Evolutionary conservation across 2,329 filamentous ascomycete species (phyloP), one percentile per base, ranked within the genome.

Genomic region (Thelonectria blattea): DNA sequence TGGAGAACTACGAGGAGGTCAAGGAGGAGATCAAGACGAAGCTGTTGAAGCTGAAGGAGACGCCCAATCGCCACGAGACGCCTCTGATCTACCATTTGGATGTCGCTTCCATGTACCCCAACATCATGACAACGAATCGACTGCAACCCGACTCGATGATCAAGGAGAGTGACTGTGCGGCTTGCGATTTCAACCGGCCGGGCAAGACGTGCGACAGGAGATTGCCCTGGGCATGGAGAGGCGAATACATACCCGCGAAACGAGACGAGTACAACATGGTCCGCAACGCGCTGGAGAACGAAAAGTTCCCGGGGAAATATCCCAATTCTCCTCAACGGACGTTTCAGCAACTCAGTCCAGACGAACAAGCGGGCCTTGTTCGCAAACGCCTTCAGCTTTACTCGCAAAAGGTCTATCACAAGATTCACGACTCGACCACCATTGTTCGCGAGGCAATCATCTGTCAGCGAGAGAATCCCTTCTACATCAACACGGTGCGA

Each of bases 251-350:
- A 24, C 95, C 95, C 3, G 93, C 95, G 0, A 98, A 99, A 74
- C 87, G 93, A 66, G 94, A 98, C 73, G 95, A 99, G 73, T 99
- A 99, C 84, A 98, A 98, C 78, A 99, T 99, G 95, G 97, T 99
- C 71, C 86, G 92, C 45, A 88, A 95, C 71, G 91, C 93, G 0
- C 82, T 98, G 5, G 91, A 96, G 70, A 97, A 96, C 69, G 96
- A 99, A 73, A 89, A 84, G 52, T 99, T 99, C 66, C 95, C 96
- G 0, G 91, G 91, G 2, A 92, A 89, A 70, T 84, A 80, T 42
- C 87, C 91, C 1, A 91, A 89, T 63, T 85, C 87, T 9, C 89
- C 92, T 1, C 75, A 76, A 73, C 84, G 92, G 58, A 85, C 88
- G 0, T 99, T 97, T 70, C 87, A 93, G 64, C 92, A 98, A 17